Evolutionary conservation across 2,329 filamentous ascomycete genomes (phyloP), one percentile per base, ranked within the genome.

Genomic region (Bimuria novae-zelandiae): DNA sequence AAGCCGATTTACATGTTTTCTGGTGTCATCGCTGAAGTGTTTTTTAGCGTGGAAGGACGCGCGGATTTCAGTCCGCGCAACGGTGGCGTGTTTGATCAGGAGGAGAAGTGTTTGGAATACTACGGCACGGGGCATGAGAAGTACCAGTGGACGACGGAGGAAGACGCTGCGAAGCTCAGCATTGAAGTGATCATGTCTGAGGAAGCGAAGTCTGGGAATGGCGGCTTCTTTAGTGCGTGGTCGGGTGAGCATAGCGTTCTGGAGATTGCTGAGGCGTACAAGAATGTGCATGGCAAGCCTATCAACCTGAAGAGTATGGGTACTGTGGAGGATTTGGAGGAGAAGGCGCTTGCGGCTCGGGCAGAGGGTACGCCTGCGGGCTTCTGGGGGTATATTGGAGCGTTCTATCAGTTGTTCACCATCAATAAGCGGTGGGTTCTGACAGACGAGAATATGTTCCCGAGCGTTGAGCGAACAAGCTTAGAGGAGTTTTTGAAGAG

Each of bases 1-100:
- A 59, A 59, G 48, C 56, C 56, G 14, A 46, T 59, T 7, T 56
- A 54, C 29, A 35, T 50, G 7, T 49, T 56, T 25, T 48, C 44
- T 22, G 56, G 56, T 11, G 47, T 47, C 4, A 19, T 59, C 14
- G 40, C 47, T 11, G 52, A 59, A 23, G 41, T 45, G 2, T n/a
- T 54, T 3, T 59, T 59, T 19, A 36, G 43, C 8, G 1, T 46
- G 5, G 25, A 49, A 17, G 35, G 46, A 11, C 35, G 46, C 35
- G 46, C 46, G 16, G 46, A 49, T 41, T 41, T 49, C 25, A 49
- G 46, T 16, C 35, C 35, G 2, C 12, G 17, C 4, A 40, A 27
- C 19, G 43, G 43, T 11, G 43, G 43, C 14, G 30, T 46, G 4
- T 46, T 36, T 12, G 50, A 52, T 27, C 43, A 36, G 11, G 21